Evolutionary conservation across 2,329 filamentous ascomycete genomes (phyloP).

Genomic region (Cylindrodendrum hubeiense): DNA sequence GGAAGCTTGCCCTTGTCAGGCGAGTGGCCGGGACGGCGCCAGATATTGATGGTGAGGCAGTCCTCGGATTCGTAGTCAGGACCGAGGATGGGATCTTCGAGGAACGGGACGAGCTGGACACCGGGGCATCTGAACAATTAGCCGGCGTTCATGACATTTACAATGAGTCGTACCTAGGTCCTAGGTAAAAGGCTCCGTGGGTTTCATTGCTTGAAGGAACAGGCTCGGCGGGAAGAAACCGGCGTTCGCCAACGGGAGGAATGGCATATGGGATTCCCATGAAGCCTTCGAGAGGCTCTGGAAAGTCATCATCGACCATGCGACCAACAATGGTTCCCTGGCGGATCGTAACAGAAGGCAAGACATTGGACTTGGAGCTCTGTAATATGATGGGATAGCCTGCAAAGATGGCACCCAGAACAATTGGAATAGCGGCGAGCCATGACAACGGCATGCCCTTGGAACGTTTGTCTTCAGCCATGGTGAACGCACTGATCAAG

Average conservation of each 20-base stretch:
- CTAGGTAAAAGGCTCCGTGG: conserved; percentile 40
- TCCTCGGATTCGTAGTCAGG: conserved; percentile 48
- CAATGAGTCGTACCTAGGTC: conserved; percentile 29
- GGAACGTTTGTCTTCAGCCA: conserved; percentile 27
- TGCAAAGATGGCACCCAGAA: conserved; percentile 29
- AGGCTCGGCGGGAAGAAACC: conserved; percentile 54
- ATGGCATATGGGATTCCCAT: conserved; percentile 62
- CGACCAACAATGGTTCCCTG: conserved; percentile 49
- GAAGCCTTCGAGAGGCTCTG: conserved; percentile 54
- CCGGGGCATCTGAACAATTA: conserved; percentile 43
- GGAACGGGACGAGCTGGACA: conserved; percentile 47
- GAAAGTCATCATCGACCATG: conserved; percentile 47
- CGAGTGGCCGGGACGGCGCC: conserved; percentile 33
- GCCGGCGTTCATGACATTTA: too few relatives aligned
- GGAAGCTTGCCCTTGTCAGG: conserved; percentile 39
- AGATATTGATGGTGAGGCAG: conserved; percentile 44
- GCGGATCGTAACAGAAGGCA: conserved; percentile 42
- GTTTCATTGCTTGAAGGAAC: conserved; percentile 44
- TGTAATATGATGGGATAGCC: conserved; percentile 28
- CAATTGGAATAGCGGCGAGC: conserved; percentile 34
- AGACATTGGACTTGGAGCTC: conserved; percentile 12
- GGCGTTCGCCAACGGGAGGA: conserved; percentile 55
- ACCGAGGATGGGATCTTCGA: conserved; percentile 45
- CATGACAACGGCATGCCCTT: conserved; percentile 26
- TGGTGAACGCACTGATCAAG: conserved; percentile 1